Evolutionary conservation across 169 alveolate genomes (phyloP).

Genomic region (Plasmodium relictum): DNA sequence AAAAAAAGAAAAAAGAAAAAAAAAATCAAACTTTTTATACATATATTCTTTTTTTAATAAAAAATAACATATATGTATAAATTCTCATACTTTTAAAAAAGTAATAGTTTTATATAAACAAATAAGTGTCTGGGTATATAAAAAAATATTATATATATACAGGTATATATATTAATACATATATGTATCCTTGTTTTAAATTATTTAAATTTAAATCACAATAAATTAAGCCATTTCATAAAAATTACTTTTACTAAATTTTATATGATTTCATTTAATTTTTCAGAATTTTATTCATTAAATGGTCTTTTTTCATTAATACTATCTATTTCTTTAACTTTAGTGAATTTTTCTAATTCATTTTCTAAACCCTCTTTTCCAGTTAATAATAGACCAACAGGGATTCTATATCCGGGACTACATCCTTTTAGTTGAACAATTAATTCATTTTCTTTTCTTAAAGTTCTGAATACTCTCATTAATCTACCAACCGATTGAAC

Average conservation of each 20-base stretch:
- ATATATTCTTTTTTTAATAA: too few species aligned
- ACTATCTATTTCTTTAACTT: constrained; percentile 86
- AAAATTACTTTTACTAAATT: not conserved
- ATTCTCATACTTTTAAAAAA: too few species aligned
- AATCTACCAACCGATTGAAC: constrained; percentile 89
- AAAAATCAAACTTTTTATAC: too few species aligned
- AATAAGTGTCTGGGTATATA: not conserved
- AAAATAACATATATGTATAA: too few species aligned
- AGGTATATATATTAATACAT: not conserved
- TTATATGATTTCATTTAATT: not conserved
- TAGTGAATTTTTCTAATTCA: constrained; percentile 87
- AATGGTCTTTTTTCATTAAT: constrained; percentile 89
- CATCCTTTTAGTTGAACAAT: constrained; percentile 94
- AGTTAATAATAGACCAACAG: constrained; percentile 93
- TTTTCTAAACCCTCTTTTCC: constrained; percentile 93
- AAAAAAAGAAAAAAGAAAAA: too few species aligned
- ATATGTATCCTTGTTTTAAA: not conserved
- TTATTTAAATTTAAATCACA: not conserved
- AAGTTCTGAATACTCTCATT: constrained; percentile 86
- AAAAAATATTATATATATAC: constrained; percentile 1
- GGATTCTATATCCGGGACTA: constrained; percentile 96
- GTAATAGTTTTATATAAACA: not conserved
- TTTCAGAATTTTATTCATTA: constrained; percentile 1
- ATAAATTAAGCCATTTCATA: not conserved
- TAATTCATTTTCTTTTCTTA: constrained; percentile 93